A percentile compares a stretch with the other conserved stretches of the same genome.
Evolutionary conservation across 1,284 basidiomycete genomes (phyloP).

Genomic region (Ceraceosorus guamensis): DNA sequence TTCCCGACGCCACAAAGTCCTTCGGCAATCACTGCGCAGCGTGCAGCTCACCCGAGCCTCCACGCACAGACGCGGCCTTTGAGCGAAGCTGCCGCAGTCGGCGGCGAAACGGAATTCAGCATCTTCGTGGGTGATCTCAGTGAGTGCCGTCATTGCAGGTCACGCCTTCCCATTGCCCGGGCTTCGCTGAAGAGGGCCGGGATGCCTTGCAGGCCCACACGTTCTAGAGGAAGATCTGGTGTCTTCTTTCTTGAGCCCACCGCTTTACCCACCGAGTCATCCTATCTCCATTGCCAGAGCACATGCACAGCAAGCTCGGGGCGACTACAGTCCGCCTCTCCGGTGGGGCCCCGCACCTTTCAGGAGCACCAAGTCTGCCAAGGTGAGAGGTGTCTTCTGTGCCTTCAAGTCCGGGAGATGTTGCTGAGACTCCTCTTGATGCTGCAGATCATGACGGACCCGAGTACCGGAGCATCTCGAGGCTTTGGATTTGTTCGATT

Average conservation of each 20-base stretch:
- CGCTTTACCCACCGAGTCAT: slow-evolving; percentile 34
- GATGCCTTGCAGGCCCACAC: slow-evolving; percentile 14
- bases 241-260: slow-evolving; percentile 35
- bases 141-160: no score
- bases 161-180: no score
- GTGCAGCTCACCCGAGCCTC: no score
- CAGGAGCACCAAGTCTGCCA: slow-evolving; percentile 33
- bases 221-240: slow-evolving; percentile 42
- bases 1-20: no score
- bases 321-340: slow-evolving; percentile 24
- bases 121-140: slow-evolving; percentile 30
- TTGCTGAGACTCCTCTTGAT: not conserved
- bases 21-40: no score
- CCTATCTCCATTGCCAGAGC: slow-evolving; percentile 32
- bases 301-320: slow-evolving; percentile 34
- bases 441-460: slow-evolving; percentile 32
- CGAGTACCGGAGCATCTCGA: slow-evolving; percentile 26
- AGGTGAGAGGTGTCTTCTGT: slow-evolving; percentile 10
- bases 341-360: slow-evolving; percentile 36
- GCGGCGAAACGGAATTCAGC: slow-evolving; percentile 23
- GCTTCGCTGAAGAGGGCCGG: no score
- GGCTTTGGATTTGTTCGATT: slow-evolving; percentile 46
- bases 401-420: not conserved
- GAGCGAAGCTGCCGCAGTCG: not conserved
- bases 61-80: not conserved